These are phyloP conservation scores for Pichia eremophila DNA, from an alignment of 805 yeast genomes.

Conservation along the genomic window DNA sequence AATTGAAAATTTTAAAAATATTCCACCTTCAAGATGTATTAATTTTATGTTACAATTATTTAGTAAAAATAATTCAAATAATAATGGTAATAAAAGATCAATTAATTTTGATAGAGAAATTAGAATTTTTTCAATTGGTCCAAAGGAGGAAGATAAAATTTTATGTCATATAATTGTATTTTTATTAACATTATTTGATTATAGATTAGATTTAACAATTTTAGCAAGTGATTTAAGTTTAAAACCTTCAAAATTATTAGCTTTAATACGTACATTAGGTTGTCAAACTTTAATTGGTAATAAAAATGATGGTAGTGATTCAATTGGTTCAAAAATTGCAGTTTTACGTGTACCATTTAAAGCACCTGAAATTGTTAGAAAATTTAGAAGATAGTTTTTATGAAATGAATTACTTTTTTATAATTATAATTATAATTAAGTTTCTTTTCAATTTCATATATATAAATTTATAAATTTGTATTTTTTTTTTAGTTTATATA, in stretches of 20 bases:
- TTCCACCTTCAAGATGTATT: slow-evolving; percentile 68
- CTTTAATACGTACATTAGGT: slow-evolving; percentile 72
- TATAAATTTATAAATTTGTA: too few species aligned
- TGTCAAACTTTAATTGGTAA: slow-evolving; percentile 67
- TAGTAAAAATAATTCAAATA: slow-evolving; percentile 59
- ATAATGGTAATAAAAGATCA: slow-evolving; percentile 38
- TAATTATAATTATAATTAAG: background rate
- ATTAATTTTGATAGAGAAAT: slow-evolving; percentile 9
- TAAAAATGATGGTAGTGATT: slow-evolving; percentile 63
- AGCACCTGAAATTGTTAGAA: slow-evolving; percentile 48
- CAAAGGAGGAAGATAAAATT: slow-evolving; percentile 78
- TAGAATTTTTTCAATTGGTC: slow-evolving; percentile 72
- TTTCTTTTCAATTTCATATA: background rate
- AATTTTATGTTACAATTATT: slow-evolving; percentile 68
- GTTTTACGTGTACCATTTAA: slow-evolving; percentile 79
- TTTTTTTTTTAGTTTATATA: too few species aligned
- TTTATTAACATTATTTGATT: slow-evolving; percentile 67
- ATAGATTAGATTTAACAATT: slow-evolving; percentile 66
- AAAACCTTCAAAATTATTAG: slow-evolving; percentile 63
- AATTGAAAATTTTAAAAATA: slow-evolving; percentile 50
- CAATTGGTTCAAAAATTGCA: slow-evolving; percentile 66
- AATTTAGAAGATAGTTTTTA: slow-evolving; percentile 7
- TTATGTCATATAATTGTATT: slow-evolving; percentile 69
- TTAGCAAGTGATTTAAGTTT: slow-evolving; percentile 76
- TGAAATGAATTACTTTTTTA: background rate